phyloP scores from a whole-genome alignment of 2,329 filamentous ascomycete genomes.

The Calcarisporium arbuscula region DNA sequence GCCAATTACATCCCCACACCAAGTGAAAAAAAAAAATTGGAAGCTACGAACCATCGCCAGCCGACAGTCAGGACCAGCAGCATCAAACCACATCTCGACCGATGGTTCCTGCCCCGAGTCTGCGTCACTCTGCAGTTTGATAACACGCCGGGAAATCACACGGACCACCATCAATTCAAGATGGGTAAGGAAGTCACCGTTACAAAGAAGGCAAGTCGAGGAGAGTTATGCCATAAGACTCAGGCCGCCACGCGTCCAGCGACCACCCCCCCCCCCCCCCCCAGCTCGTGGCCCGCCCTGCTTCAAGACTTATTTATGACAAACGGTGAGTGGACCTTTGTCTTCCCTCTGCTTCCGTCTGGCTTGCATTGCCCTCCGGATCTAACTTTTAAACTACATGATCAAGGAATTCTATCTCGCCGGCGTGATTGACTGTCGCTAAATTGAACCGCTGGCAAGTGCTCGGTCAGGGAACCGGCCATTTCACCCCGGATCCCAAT shows the following conservation, averaged over 20 bases:
- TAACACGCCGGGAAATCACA: no score
- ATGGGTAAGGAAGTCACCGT: constrained; percentile 43
- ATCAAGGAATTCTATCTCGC: no score
- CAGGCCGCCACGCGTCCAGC: constrained; percentile 72
- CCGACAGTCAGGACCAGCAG: constrained; percentile 11
- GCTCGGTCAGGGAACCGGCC: constrained; percentile 84
- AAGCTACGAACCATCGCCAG: constrained; percentile 11
- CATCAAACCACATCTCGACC: no score
- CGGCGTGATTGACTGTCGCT: no score
- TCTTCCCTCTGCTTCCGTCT: no score
- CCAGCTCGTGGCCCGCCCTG: constrained; percentile 85
- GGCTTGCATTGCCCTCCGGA: no score
- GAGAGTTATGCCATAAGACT: constrained; percentile 87
- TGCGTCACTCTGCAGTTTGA: no score
- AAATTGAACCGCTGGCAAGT: no score
- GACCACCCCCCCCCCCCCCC: constrained; percentile 75
- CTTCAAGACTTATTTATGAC: constrained; percentile 96
- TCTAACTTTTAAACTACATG: no score
- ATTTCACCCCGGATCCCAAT: constrained; percentile 94
- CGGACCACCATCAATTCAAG: no score
- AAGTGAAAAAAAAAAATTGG: constrained; percentile 14
- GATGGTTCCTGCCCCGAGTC: no score
- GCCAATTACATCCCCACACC: constrained; percentile 16
- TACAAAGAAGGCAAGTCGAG: constrained; percentile 39
- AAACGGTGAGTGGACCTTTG: no score